Base-by-base conservation (phyloP, 768 basidiomycete genomes). In the Suillus weaverae region DNA sequence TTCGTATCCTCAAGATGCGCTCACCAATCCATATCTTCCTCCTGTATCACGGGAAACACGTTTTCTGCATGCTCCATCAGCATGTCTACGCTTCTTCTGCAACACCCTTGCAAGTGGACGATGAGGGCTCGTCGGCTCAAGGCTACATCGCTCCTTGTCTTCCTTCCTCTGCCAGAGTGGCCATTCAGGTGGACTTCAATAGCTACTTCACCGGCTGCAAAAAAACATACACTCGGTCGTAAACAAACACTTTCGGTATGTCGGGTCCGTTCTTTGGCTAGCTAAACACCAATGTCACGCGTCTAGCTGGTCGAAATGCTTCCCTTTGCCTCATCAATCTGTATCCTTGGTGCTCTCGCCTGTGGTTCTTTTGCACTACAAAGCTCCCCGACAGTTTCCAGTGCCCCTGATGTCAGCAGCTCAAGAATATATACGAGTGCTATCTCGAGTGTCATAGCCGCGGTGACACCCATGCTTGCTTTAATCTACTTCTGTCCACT, bases 401-500 rank as follows among this genome's bases (percentile, higher is more conserved):
- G 57, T 61, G 50, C 65, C 56, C 60, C 70, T 30, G 74, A 77
- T 67, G 65, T 46, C 62, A 72, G 30, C 61, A 69, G 69, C 66
- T 70, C 77, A 16, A 75, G 72, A 64, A 74, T 76, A 67, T 76
- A 76, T 50, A 74, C 76, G 2, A 78, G 76, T 48, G 74, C 77
- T 64, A 78, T 77, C 56, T 75, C 78, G 4, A 78, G 75, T 35
- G 61, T 77, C 41, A 75, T 80, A 61, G 73, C 76, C 30, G 75
- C 78, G 18, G 72, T 78, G 32, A 71, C 74, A 14, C 72, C 79
- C 7, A 72, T 79, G 70, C 54, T 78, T 22, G 74, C 76, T 0
- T 72, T 84, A 32, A 74, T 81, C 30, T 89, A 87, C 71, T 76
- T 87, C 64, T 82, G 80, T 20, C 79, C 78, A 13, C 69, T 89